Base-by-base conservation (phyloP, 176 grass and related monocot species). In the Melocanna baccifera region DNA sequence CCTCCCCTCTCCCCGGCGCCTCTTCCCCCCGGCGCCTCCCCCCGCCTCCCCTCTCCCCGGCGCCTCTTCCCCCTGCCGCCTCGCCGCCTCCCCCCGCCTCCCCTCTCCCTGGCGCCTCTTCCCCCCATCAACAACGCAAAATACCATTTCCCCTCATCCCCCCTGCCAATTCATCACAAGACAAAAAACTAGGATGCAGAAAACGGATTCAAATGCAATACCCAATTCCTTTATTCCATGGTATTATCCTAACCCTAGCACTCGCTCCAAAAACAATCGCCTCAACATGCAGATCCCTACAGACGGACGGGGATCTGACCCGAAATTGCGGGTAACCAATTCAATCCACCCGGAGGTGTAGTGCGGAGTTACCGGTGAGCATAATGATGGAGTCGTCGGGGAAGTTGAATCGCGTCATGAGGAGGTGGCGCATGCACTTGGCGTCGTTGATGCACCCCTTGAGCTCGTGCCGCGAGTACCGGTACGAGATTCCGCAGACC, bases 371-470 rank as follows among this genome's bases (percentile, higher is more conserved):
- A 95, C 96, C 96, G 46, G 86, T 96, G 32, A 99, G 91, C 96
- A 99, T 92, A 81, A 96, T 96, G 90, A 99, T 99, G 76, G 91
- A 94, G 13, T 94, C 79, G 62, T 99, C 93, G 4, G 96, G 93
- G 86, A 99, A 99, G 25, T 88, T 63, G 93, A 96, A 99, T 34
- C 91, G 93, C 73, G 92, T 96, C 59, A 83, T 86, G 40, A 99
- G 93, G 65, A 99, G 86, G 87, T 91, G 91, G 45, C 85, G 89
- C 96, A 99, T 99, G 91, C 96, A 99, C 84, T 94, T 99, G 81
- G 93, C 96, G 82, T 99, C 96, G 81, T 99, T 99, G 83, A 95
- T 85, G 86, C 96, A 99, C 2, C 96, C 96, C 81, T 96, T 99
- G 65, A 99, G 93, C 87, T 99, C 93, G 86, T 96, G 96, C 1